Evolutionary conservation across 2,329 filamentous ascomycete species (phyloP), one percentile per base, ranked within the genome.

Genomic region (Shiraia bambusicola): DNA sequence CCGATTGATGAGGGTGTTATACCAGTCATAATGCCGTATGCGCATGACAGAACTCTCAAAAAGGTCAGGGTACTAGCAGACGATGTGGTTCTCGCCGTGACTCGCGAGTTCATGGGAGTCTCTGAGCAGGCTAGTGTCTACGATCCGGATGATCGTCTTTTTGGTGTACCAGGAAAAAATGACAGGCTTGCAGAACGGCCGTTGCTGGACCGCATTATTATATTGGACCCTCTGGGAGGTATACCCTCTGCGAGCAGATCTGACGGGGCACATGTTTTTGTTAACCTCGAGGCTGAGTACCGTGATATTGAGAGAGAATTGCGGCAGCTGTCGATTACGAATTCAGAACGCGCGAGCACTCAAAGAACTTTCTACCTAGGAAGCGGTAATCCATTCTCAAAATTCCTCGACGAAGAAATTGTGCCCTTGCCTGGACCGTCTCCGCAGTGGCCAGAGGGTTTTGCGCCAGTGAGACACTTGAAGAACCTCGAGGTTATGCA

Each of bases 241-340:
- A 89, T 91, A 32, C 93, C 93, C 0, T 88, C 45, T 65, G 77
- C 56, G 70, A 77, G 64, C 66, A 79, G 52, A 72, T 78, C 31
- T 71, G 86, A 67, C 54, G 80, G 77, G 36, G 79, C 86, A 2
- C 86, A 93, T 63, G 81, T 93, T 6, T 97, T 96, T 62, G 81
- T 98, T 62, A 98, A 98, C 57, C 77, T 98, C 42, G 87, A 94
- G 61, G 90, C 97, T 61, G 92, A 98, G 63, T 95, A 87, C 53
- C 74, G 80, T 1, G 72, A 79, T 17, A 84, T 95, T 34, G 76
- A 81, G 47, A 69, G 77, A 12, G 80, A 89, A 52, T 74, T 95
- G 4, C 58, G 63, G 22, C 58, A 62, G 30, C 55, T 54, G 2
- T 47, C 51, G 0, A 29, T 44, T 8, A 35, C 40, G 1, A 37